These are phyloP conservation scores for Dictyostelium brefeldianum DNA, from an alignment of 78 protist genomes.

Conservation along the genomic window DNA sequence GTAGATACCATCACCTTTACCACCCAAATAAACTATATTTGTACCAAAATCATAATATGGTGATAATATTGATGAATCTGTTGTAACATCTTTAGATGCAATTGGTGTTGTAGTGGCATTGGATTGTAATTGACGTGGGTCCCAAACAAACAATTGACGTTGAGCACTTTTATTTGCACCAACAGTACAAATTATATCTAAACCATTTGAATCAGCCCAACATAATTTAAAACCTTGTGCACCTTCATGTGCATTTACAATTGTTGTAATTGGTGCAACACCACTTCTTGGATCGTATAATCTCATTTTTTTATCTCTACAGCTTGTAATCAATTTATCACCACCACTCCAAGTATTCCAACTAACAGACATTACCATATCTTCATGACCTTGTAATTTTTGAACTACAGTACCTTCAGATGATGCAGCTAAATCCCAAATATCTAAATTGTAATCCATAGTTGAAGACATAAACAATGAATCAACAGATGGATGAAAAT, in stretches of 20 bases:
- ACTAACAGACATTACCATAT: constrained; percentile 81
- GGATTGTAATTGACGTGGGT: constrained; percentile 74
- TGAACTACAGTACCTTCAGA: constrained; percentile 47
- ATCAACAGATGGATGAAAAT: constrained; percentile 94
- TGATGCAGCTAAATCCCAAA: constrained; percentile 90
- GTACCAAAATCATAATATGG: constrained; percentile 95
- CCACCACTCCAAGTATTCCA: constrained; percentile 95
- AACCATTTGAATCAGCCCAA: constrained; percentile 71
- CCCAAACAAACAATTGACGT: constrained; percentile 91
- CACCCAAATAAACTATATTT: constrained; percentile 93
- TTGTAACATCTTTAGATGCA: constrained; percentile 30
- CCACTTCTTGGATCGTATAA: constrained; percentile 91
- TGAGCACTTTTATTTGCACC: constrained; percentile 92
- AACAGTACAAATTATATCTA: constrained; percentile 85
- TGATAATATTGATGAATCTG: constrained; percentile 88
- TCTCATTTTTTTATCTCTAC: constrained; percentile 94
- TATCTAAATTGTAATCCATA: constrained; percentile 76
- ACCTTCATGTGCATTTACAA: constrained; percentile 58
- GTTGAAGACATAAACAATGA: constrained; percentile 89
- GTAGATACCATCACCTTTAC: constrained; percentile 98
- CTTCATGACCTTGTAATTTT: constrained; percentile 67
- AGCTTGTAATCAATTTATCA: constrained; percentile 75
- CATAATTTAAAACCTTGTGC: constrained; percentile 74
- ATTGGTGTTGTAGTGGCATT: constrained; percentile 33
- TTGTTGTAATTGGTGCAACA: constrained; percentile 26